Conservation (phyloP, 208 protist species). For the Wallacemonas sp. region DNA sequence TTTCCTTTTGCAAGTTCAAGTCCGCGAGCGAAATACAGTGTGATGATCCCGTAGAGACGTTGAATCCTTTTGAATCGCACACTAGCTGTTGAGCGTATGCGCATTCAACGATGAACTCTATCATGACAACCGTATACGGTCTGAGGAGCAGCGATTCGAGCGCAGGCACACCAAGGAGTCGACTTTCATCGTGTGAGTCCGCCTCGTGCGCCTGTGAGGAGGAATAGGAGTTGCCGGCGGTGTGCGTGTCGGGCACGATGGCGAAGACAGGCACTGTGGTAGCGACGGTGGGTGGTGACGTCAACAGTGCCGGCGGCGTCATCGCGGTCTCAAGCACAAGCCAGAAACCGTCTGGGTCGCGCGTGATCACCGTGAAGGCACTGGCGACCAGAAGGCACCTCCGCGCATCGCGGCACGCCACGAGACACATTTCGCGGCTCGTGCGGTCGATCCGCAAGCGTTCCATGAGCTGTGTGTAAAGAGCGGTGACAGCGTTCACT, state of each 20-base stretch:
- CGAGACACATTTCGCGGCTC: not conserved
- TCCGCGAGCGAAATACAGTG: no score
- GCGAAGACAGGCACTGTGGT: not conserved
- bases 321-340: not conserved
- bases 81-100: not conserved
- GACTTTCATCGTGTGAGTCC: no score
- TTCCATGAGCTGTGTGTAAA: not conserved
- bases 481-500: not conserved
- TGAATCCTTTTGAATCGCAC: not conserved
- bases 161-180: no score
- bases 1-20: not conserved
- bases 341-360: not conserved
- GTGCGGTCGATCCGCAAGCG: not conserved
- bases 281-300: not conserved
- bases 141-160: conserved; percentile 41
- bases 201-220: no score
- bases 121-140: conserved; percentile 56
- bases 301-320: not conserved
- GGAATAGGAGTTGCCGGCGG: no score
- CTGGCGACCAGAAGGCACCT: not conserved
- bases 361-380: not conserved
- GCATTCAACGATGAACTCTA: conserved; percentile 51
- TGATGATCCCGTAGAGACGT: no score
- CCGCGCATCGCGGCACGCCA: conserved; percentile 2
- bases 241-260: no score